Base-by-base conservation (phyloP, 768 basidiomycete species). In the Kwoniella botswanensis region DNA sequence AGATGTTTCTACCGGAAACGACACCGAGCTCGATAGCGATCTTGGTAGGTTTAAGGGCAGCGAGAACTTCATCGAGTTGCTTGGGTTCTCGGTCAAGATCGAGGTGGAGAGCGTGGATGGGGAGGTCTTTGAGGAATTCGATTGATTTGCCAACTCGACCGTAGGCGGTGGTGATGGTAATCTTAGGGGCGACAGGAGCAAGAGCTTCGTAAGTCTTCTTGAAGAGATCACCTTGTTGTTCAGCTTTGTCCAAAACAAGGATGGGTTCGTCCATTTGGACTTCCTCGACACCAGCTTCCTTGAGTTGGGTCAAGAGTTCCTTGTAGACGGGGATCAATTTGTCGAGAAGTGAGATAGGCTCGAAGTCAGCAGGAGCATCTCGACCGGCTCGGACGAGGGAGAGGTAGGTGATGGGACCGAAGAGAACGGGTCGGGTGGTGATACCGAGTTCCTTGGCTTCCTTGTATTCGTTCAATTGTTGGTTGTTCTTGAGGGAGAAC, bases 1-100 rank as follows among this genome's bases (percentile, higher is more conserved):
- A 99, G 87, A 99, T 93, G 88, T 98, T 98, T 83, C 97, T 94
- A 65, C 97, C 97, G 56, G 97, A 98, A 74, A 99, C 92, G 72
- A 98, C 84, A 85, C 97, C 97, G 73, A 98, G 90, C 52, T 97
- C 98, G 63, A 99, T 88, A 74, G 90, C 82, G 73, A 94, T 88
- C 80, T 85, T 85, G 75, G 93, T 95, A 72, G 88, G 82, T 88
- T 94, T 97, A 84, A 98, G 83, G 67, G 93, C 94, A 55, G 87
- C 88, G 73, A 96, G 72, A 73, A 93, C 92, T 57, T 87, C 87
- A 61, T 92, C 91, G 74, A 99, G 90, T 85, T 99, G 97, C 65
- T 84, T 88, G 42, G 95, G 91, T 67, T 93, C 96, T 84, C 95
- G 94, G 86, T 92, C 91, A 75, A 98, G 90, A 84, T 99, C 97